A percentile compares a stretch with the other conserved stretches of the same genome.
phyloP scores from a whole-genome alignment of 2,329 filamentous ascomycete species.

The Pseudogymnoascus sp. region DNA sequence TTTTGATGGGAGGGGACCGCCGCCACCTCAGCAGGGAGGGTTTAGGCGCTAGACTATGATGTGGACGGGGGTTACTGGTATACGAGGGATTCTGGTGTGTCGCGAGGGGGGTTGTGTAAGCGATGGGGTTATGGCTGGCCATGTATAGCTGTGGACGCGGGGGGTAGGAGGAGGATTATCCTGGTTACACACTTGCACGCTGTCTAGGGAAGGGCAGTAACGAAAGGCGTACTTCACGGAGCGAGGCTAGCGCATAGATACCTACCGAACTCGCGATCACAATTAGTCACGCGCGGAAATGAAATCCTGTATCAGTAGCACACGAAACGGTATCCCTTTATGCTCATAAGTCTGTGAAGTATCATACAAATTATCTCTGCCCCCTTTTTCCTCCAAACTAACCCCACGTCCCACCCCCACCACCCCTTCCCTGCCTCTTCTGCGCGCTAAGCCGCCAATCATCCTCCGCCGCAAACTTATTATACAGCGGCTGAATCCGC shows the following conservation, averaged over 20 bases:
- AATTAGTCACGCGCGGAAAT: slow-evolving; percentile 7
- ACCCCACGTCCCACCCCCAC: slow-evolving; percentile 90
- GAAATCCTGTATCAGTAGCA: slow-evolving; percentile 7
- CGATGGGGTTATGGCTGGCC: slow-evolving; percentile 1
- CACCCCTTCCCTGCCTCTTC: slow-evolving; percentile 72
- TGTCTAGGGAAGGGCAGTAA: background rate
- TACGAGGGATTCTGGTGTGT: background rate
- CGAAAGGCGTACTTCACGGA: background rate
- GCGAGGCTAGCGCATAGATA: background rate
- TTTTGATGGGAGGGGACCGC: slow-evolving; percentile 50
- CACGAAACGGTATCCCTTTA: background rate
- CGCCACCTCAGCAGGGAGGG: slow-evolving; percentile 32
- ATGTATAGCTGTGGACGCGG: slow-evolving; percentile 3
- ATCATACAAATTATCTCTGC: background rate
- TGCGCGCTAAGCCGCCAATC: slow-evolving; percentile 93
- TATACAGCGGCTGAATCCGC: slow-evolving; percentile 89
- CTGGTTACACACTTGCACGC: background rate
- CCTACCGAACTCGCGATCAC: slow-evolving; percentile 1
- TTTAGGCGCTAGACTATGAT: background rate
- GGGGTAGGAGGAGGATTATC: background rate
- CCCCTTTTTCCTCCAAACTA: slow-evolving; percentile 28
- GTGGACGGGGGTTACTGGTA: background rate
- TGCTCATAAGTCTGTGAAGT: background rate
- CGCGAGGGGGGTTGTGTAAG: background rate
- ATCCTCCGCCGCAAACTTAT: slow-evolving; percentile 84